Percentiles rank a stretch among this genome's conserved stretches.
Conservation (phyloP, 805 yeast species). For the Dipodascus albidus region DNA sequence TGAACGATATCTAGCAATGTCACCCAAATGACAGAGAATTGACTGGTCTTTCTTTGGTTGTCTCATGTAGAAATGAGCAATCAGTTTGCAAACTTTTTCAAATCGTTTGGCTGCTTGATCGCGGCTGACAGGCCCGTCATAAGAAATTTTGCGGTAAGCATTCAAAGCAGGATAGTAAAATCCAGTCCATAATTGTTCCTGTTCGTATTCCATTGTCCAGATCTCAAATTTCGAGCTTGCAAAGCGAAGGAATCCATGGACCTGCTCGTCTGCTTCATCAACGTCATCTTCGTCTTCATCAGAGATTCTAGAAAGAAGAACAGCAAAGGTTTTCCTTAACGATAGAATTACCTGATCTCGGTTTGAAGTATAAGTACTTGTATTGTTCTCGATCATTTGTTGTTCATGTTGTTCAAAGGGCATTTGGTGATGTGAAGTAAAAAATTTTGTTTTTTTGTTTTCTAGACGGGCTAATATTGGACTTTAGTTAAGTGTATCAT, state of each 20-base stretch:
- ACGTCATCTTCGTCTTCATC: neutral
- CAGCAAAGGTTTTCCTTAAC: neutral
- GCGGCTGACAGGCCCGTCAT: neutral
- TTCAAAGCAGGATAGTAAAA: neutral
- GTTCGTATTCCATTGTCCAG: neutral
- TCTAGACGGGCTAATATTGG: neutral
- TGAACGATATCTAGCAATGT: neutral
- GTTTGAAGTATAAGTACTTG: neutral
- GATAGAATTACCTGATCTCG: neutral
- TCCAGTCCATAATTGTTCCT: neutral
- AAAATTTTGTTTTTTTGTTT: neutral
- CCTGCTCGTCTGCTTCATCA: neutral
- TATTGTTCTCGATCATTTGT: neutral
- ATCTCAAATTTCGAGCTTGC: neutral
- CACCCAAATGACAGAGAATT: neutral
- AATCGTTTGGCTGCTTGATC: neutral
- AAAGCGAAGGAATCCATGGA: neutral
- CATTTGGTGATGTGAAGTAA: neutral
- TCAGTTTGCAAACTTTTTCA: neutral
- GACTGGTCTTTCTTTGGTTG: neutral
- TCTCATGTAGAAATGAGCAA: neutral
- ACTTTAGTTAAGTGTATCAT: neutral
- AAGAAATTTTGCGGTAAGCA: neutral
- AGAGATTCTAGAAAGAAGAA: neutral
- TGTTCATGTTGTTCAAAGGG: neutral